phyloP scores from a whole-genome alignment of 2,329 filamentous ascomycete species.

The Diaporthe sp. region DNA sequence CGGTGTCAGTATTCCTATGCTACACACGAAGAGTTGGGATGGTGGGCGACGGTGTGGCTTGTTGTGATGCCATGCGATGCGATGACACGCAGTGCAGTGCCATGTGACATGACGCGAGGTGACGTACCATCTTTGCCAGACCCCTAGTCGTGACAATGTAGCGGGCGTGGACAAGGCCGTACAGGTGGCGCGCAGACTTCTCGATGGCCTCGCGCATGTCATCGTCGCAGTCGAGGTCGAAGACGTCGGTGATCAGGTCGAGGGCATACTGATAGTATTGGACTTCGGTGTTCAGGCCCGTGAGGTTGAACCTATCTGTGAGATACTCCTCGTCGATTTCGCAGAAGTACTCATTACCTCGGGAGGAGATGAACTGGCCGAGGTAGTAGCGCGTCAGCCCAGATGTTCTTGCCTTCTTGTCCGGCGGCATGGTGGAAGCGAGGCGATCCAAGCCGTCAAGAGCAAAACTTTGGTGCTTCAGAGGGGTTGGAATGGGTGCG shows the following conservation, averaged over 20 bases:
- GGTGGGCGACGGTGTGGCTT: background rate
- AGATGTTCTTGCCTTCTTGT: slow-evolving; percentile 30
- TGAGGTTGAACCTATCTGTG: slow-evolving; percentile 97
- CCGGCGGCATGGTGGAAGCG: background rate
- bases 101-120: background rate
- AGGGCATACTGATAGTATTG: slow-evolving; percentile 99
- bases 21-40: background rate
- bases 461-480: background rate
- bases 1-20: slow-evolving; percentile 1
- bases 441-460: background rate
- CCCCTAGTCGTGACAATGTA: slow-evolving; percentile 98
- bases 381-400: slow-evolving; percentile 33
- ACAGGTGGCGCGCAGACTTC: slow-evolving; percentile 95
- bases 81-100: background rate
- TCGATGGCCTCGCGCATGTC: slow-evolving; percentile 98
- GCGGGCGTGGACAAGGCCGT: slow-evolving; percentile 94
- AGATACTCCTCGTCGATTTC: slow-evolving; percentile 99
- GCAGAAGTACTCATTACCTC: slow-evolving; percentile 99
- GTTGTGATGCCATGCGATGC: background rate
- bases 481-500: background rate
- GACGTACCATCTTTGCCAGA: slow-evolving; percentile 91
- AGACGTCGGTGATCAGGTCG: slow-evolving; percentile 97
- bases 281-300: slow-evolving; percentile 95
- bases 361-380: slow-evolving; percentile 91
- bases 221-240: slow-evolving; percentile 98